Percentiles rank a stretch among this genome's conserved stretches.
Conservation (phyloP, 257 asterid species). For the Linderniella brevidens region DNA sequence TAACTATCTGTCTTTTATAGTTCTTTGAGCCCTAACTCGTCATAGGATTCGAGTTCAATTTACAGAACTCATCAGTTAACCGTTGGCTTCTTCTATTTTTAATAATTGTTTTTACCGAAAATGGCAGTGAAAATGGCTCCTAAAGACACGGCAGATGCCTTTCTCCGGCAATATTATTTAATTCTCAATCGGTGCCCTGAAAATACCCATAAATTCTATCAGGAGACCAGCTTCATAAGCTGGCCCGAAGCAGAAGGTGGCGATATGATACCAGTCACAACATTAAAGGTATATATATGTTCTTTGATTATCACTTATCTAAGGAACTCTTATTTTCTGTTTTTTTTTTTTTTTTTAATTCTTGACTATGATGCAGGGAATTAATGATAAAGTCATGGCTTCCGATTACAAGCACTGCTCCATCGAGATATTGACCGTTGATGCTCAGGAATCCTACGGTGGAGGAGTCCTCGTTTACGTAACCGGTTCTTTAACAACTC, state of each 20-base stretch:
- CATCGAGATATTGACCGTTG: conserved; percentile 14
- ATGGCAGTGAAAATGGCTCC: conserved; percentile 20
- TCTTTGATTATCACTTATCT: neutral
- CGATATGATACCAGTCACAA: conserved; percentile 16
- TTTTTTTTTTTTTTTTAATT: neutral
- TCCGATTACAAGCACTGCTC: conserved; percentile 25
- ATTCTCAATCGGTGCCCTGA: conserved; percentile 21
- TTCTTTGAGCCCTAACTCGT: too few species aligned
- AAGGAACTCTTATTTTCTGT: neutral
- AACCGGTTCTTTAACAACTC: conserved; percentile 20
- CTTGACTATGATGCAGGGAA: conserved; percentile 26
- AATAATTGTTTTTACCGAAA: neutral
- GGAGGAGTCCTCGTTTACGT: conserved; percentile 39
- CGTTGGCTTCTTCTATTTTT: too few species aligned
- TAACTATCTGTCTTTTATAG: too few species aligned
- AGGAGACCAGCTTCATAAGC: conserved; percentile 24
- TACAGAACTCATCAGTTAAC: too few species aligned
- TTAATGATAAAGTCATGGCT: conserved; percentile 33
- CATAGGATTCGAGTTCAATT: too few species aligned
- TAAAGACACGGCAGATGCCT: conserved; percentile 17
- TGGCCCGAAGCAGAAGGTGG: conserved; percentile 25
- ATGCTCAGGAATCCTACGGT: conserved; percentile 27
- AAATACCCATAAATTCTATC: conserved; percentile 25
- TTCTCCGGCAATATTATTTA: conserved; percentile 24
- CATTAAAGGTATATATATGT: conserved; percentile 20